Evolutionary conservation across 768 basidiomycete species (phyloP).

Genomic region (Pleurotus djamor): DNA sequence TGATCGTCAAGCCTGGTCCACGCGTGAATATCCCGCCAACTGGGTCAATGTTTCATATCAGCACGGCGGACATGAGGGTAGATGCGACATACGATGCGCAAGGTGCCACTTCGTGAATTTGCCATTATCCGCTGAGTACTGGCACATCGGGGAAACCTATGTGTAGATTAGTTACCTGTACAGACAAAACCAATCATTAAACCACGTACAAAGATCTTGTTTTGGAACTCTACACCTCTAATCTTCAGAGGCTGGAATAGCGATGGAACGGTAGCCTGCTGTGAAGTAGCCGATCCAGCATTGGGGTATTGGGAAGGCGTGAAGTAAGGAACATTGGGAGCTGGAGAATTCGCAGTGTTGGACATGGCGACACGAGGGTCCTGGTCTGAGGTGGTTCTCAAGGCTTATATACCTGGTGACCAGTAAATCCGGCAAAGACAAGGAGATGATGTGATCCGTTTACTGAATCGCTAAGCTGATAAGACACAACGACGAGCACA

Average conservation of each 20-base stretch:
- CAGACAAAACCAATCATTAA: not conserved
- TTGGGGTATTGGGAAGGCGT: slow-evolving; percentile 43
- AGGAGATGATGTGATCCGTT: no score
- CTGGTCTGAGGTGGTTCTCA: not conserved
- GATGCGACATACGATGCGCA: slow-evolving; percentile 61
- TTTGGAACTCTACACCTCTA: slow-evolving; percentile 49
- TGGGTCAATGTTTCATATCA: no score
- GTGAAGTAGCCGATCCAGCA: slow-evolving; percentile 40
- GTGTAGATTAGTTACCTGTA: not conserved
- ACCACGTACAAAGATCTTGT: slow-evolving; percentile 48
- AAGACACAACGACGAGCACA: no score
- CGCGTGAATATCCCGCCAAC: slow-evolving; percentile 54
- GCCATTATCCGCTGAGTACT: slow-evolving; percentile 59
- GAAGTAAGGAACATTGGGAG: slow-evolving; percentile 41
- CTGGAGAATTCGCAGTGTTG: slow-evolving; percentile 19
- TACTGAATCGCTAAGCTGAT: no score
- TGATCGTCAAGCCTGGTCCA: slow-evolving; percentile 52
- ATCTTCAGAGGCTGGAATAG: slow-evolving; percentile 60
- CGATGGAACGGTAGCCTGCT: slow-evolving; percentile 29
- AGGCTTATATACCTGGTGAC: not conserved
- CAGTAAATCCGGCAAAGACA: not conserved
- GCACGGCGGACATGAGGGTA: no score
- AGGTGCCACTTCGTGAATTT: slow-evolving; percentile 52
- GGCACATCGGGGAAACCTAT: slow-evolving; percentile 55
- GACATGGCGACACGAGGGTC: not conserved